Base-by-base conservation (phyloP, 2,329 filamentous ascomycete species). In the Hypoxylon sp. region DNA sequence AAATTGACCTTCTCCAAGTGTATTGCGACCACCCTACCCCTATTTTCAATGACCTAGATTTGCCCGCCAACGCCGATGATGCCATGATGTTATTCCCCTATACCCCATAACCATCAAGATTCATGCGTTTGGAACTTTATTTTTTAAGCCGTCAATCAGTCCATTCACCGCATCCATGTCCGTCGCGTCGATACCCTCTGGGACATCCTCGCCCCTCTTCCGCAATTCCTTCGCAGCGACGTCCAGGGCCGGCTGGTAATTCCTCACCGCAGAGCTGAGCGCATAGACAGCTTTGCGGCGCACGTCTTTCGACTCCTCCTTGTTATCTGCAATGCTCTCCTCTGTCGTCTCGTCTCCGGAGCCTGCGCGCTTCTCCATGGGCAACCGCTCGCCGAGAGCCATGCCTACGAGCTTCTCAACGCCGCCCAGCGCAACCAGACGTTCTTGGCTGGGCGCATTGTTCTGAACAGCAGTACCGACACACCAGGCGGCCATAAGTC, bases 391-490 rank as follows among this genome's bases (percentile, higher is more conserved):
- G 23, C 76, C 76, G 2, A 78, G 67, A 11, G 85, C 86, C 68
- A 97, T 76, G 52, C 84, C 82, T 7, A 93, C 88, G 21, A 99
- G 85, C 30, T 80, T 85, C 37, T 90, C 87, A 29, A 97, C 82
- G 2, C 90, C 93, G 30, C 91, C 91, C 68, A 85, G 79, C 34
- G 83, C 84, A 25, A 87, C 70, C 58, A 88, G 78, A 54, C 87
- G 88, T 81, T 96, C 92, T 81, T 99, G 96, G 53, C 88, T 90
- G 77, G 90, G 91, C 72, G 87, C 85, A 79, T 99, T 98, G 82
- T 99, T 99, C 84, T 98, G 94, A 64, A 99, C 96, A 8, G 96
- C 95, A 5, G 94, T 97, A 53, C 93, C 93, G 63, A 96, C 83
- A 81, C 94, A 97, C 92, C 93, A 97, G n/a, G 94, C 94, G 2